Evolutionary conservation across 139 green algal species (phyloP).

Genomic region (Micractinium conductrix): DNA sequence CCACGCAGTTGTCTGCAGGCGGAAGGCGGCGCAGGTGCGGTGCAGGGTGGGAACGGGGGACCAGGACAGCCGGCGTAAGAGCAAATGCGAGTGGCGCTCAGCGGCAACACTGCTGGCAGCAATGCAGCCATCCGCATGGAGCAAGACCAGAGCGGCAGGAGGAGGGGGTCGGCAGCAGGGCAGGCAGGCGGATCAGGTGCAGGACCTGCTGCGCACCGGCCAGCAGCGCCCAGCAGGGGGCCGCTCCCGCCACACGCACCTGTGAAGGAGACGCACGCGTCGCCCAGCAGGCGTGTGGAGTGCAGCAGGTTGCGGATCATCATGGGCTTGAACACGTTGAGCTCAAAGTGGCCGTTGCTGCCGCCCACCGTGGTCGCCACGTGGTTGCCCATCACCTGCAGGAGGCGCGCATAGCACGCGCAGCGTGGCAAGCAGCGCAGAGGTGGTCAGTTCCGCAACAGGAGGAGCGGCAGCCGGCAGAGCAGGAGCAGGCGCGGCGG

Average conservation of each 20-base stretch:
- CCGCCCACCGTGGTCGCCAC: slow-evolving; percentile 80
- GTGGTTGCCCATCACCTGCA: slow-evolving; percentile 94
- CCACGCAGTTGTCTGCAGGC: slow-evolving; percentile 57
- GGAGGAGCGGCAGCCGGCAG: too few species aligned
- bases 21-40: background rate
- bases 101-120: too few species aligned
- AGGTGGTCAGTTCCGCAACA: too few species aligned
- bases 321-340: slow-evolving; percentile 98
- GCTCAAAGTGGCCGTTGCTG: slow-evolving; percentile 90
- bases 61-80: background rate
- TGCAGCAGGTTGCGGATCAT: slow-evolving; percentile 73
- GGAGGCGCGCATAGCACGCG: background rate
- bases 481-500: too few species aligned
- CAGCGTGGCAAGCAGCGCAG: background rate
- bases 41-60: too few species aligned
- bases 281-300: slow-evolving; percentile 76
- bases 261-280: slow-evolving; percentile 83
- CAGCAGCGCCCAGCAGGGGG: background rate
- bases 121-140: too few species aligned
- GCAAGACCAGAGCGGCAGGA: too few species aligned
- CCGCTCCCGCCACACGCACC: slow-evolving; percentile 62
- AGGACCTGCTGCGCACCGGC: too few species aligned
- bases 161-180: too few species aligned
- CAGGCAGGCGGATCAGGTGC: too few species aligned
- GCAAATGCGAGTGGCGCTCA: too few species aligned